Base-by-base conservation (phyloP, 2,329 filamentous ascomycete genomes). In the Simplicillium sp. region DNA sequence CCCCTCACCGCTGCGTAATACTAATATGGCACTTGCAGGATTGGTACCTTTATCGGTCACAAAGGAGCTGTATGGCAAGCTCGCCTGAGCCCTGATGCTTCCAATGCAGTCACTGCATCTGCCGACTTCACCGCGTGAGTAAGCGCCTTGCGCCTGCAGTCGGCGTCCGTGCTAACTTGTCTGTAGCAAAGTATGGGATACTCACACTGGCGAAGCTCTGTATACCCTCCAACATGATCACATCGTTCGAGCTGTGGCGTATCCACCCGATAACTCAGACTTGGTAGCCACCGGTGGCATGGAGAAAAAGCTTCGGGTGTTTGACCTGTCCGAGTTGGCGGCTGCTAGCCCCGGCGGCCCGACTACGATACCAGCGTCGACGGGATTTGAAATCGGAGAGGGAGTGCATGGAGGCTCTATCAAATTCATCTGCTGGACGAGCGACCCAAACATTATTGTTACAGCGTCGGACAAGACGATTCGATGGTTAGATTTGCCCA, bases 21-120 rank as follows among this genome's bases (percentile, higher is more conserved):
- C 44, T 51, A 39, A 49, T 53, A 36, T 47, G 46, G 85, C 81
- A 39, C 82, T 38, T 77, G 82, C 59, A 94, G 87, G 86, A 97
- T 97, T 52, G 92, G 92, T 37, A 97, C 92, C 31, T 97, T 97
- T 59, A 83, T 98, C 54, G 92, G 92, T 33, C 92, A 98, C 70
- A 97, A 98, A 66, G 92, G 92, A 47, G 92, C 92, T 31, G 90
- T 97, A 45, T 98, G 92, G 88, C 89, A 96, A 67, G 87, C 89
- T 40, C 80, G 89, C 52, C 73, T 98, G 29, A 95, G 88, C 40
- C 81, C 86, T 15, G 88, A 97, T 65, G 87, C 88, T 34, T 80
- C 79, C 18, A 82, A 88, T 37, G 90, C 92, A 43, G 92, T 89
- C 9, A 97, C 94, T 29, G 92, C 87, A 36, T 94, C 89, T 38